A percentile compares a stretch with the other conserved stretches of the same genome.
Evolutionary conservation across 495 filamentous ascomycete genomes (phyloP).

Genomic region (Penicillium pulvis): DNA sequence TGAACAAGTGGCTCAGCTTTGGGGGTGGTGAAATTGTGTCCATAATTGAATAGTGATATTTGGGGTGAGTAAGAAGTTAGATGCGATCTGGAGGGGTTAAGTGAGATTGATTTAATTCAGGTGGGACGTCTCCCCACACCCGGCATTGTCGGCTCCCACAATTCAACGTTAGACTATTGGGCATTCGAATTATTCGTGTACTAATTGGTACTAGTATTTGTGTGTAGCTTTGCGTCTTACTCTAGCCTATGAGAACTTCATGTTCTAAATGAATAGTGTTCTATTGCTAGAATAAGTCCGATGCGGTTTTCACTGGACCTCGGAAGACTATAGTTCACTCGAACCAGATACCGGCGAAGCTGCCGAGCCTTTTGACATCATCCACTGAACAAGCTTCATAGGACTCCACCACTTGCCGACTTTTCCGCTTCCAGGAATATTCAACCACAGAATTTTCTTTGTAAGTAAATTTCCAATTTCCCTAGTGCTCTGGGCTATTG

Average conservation of each 20-base stretch:
- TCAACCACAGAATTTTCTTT: no score
- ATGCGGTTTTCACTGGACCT: not conserved
- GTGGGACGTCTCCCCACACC: not conserved
- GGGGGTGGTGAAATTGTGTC: constrained; percentile 29
- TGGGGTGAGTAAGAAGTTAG: not conserved
- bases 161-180: not conserved
- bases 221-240: no score
- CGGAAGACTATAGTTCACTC: not conserved
- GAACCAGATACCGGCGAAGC: not conserved
- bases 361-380: not conserved
- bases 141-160: not conserved
- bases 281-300: no score
- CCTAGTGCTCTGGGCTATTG: no score
- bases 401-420: no score
- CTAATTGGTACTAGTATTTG: no score
- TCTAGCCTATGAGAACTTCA: no score
- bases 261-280: no score
- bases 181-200: no score
- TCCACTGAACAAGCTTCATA: not conserved
- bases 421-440: no score
- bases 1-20: constrained; percentile 33
- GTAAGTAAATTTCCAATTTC: no score
- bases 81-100: not conserved
- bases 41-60: constrained; percentile 12
- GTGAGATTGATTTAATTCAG: not conserved